These are phyloP conservation scores for Fulvia fulva DNA, from an alignment of 2,329 filamentous ascomycete genomes.

Conservation along the genomic window DNA sequence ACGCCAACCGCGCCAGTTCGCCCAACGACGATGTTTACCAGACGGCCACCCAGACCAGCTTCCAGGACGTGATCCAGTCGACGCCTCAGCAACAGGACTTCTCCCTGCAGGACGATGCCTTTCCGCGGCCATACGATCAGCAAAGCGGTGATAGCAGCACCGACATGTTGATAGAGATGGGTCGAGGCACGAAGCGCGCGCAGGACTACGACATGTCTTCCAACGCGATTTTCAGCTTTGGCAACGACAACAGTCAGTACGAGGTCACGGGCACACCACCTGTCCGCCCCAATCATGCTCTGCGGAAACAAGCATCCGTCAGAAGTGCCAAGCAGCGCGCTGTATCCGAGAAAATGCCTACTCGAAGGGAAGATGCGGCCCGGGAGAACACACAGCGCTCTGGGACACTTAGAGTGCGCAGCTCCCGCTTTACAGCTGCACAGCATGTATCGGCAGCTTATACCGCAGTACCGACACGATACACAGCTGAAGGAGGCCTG, in stretches of 20 bases:
- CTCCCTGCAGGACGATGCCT: conserved; percentile 23
- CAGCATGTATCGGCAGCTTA: conserved; percentile 21
- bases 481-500: conserved; percentile 17
- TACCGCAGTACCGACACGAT: conserved; percentile 16
- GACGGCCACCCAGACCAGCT: conserved; percentile 22
- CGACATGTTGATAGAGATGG: conserved; percentile 54
- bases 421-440: conserved; percentile 51
- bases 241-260: conserved; percentile 47
- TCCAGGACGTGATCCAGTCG: conserved; percentile 20
- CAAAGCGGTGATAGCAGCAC: conserved; percentile 35
- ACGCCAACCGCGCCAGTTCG: conserved; percentile 2
- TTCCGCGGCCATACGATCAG: conserved; percentile 13
- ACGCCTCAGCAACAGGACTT: conserved; percentile 19
- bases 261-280: conserved; percentile 44
- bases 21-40: conserved; percentile 15
- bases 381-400: conserved; percentile 38
- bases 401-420: conserved; percentile 42
- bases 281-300: conserved; percentile 32
- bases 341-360: conserved; percentile 54
- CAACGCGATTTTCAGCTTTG: conserved; percentile 47
- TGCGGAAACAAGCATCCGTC: conserved; percentile 45
- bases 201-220: conserved; percentile 46
- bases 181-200: conserved; percentile 46
- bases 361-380: conserved; percentile 51
- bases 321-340: conserved; percentile 43